phyloP scores from a whole-genome alignment of 805 yeast species.

The Cyberlindnera euphorbiiphila region DNA sequence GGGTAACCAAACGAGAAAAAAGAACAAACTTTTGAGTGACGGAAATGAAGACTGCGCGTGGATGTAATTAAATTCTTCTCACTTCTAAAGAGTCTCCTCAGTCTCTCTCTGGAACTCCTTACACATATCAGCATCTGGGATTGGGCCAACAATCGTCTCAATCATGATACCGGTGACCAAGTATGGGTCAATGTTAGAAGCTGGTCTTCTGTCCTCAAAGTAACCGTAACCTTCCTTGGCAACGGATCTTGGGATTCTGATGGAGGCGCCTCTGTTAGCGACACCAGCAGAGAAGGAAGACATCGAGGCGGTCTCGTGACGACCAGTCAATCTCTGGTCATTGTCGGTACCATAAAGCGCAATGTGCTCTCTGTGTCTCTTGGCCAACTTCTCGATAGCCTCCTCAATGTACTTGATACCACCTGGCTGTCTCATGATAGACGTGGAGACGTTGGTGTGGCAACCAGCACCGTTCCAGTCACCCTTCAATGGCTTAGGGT shows the following conservation, averaged over 20 bases:
- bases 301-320: slow-evolving; percentile 97
- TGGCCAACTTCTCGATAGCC: slow-evolving; percentile 88
- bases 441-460: slow-evolving; percentile 97
- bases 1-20: background rate
- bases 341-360: slow-evolving; percentile 93
- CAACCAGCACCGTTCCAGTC: slow-evolving; percentile 99
- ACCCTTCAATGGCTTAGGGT: slow-evolving; percentile 98
- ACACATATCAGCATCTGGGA: slow-evolving; percentile 92
- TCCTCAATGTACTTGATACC: slow-evolving; percentile 93
- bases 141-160: slow-evolving; percentile 93
- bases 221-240: slow-evolving; percentile 97
- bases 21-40: slow-evolving; percentile 1
- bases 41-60: background rate
- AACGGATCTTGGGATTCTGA: slow-evolving; percentile 98
- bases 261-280: slow-evolving; percentile 99
- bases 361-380: slow-evolving; percentile 96
- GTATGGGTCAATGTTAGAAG: slow-evolving; percentile 98
- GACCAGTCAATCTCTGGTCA: slow-evolving; percentile 93
- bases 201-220: slow-evolving; percentile 99
- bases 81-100: no score
- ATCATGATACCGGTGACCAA: slow-evolving; percentile 97
- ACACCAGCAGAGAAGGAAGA: slow-evolving; percentile 92
- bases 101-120: slow-evolving; percentile 83
- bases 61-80: no score
- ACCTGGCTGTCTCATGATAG: slow-evolving; percentile 87